A percentile compares a stretch with the other conserved stretches of the same genome.
These are phyloP conservation scores for Neurospora intermedia DNA, from an alignment of 495 filamentous ascomycete genomes.

Conservation along the genomic window DNA sequence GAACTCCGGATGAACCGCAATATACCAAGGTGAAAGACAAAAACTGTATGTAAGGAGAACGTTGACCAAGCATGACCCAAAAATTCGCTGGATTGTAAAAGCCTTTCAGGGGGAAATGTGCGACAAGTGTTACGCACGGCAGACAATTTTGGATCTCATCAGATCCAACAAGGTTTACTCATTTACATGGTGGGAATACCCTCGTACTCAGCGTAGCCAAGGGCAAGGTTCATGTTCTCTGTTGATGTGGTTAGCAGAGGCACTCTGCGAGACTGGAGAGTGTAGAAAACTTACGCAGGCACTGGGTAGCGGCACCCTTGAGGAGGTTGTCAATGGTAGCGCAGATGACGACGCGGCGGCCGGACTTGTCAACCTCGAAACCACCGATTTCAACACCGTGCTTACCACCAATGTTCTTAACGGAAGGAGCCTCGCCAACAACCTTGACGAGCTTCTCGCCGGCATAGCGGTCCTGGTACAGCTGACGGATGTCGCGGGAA, in stretches of 20 bases:
- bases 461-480: slow-evolving; percentile 94
- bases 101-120: neutral
- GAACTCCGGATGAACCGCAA: neutral
- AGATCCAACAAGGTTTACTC: neutral
- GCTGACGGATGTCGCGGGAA: slow-evolving; percentile 80
- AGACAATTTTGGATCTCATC: neutral
- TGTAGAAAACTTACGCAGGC: slow-evolving; percentile 58
- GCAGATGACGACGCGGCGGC: slow-evolving; percentile 86
- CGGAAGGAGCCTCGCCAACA: slow-evolving; percentile 73
- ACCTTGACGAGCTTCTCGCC: slow-evolving; percentile 92
- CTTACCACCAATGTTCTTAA: slow-evolving; percentile 81
- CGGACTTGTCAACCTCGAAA: slow-evolving; percentile 79
- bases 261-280: neutral
- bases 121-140: neutral
- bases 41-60: neutral
- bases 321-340: slow-evolving; percentile 97
- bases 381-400: slow-evolving; percentile 94
- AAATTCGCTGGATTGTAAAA: neutral
- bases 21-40: neutral
- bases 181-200: slow-evolving; percentile 57
- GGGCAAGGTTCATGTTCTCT: slow-evolving; percentile 96
- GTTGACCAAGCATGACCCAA: neutral
- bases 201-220: slow-evolving; percentile 87
- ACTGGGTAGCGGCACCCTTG: slow-evolving; percentile 95
- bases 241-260: slow-evolving; percentile 14